Conservation (phyloP, 202 grass and related monocot genomes). For the Elaeis oleifera region DNA sequence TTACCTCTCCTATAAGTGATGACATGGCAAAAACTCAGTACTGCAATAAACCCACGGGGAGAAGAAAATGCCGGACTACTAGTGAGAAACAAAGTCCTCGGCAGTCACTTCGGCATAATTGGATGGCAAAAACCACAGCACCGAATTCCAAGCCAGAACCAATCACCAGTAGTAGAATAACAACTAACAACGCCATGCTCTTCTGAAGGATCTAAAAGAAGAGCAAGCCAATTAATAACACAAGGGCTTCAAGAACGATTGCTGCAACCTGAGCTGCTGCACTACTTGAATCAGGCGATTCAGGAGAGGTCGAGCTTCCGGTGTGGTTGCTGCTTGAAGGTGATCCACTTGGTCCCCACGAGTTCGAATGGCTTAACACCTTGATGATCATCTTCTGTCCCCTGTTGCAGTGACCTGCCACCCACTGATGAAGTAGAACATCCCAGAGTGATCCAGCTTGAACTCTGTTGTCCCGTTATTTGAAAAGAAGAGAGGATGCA, state of each 20-base stretch:
- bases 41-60: too few species aligned
- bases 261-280: background rate
- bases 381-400: slow-evolving; percentile 70
- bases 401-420: slow-evolving; percentile 55
- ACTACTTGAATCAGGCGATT: slow-evolving; percentile 5
- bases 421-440: slow-evolving; percentile 73
- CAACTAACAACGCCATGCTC: too few species aligned
- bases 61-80: too few species aligned
- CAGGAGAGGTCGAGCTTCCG: background rate
- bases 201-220: background rate
- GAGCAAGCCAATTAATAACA: background rate
- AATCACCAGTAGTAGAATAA: too few species aligned
- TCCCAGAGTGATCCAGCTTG: slow-evolving; percentile 34
- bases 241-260: background rate
- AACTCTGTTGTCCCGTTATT: slow-evolving; percentile 63
- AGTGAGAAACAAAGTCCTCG: too few species aligned
- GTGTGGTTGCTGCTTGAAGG: slow-evolving; percentile 8
- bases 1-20: too few species aligned
- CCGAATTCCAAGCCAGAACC: too few species aligned
- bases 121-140: too few species aligned
- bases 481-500: slow-evolving; percentile 70
- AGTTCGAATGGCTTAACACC: slow-evolving; percentile 26
- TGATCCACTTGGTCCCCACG: slow-evolving; percentile 11
- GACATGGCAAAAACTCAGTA: too few species aligned
- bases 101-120: too few species aligned